Evolutionary conservation across 805 yeast genomes (phyloP), one percentile per base, ranked within the genome.

Genomic region (Nakazawaea peltata): DNA sequence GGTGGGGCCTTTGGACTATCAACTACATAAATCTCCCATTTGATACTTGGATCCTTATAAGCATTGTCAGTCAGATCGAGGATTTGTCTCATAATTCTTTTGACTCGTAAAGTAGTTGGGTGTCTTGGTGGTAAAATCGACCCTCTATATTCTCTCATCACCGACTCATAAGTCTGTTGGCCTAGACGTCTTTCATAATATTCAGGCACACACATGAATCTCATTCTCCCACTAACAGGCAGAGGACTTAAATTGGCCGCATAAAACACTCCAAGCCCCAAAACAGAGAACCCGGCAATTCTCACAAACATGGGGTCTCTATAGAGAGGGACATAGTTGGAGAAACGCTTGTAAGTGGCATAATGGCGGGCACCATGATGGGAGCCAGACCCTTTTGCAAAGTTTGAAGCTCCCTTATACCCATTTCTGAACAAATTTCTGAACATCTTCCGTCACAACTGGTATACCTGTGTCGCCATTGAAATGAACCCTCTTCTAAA

Each of bases 21-120:
- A 15, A 85, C 79, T 16, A 92, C 82, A 51, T 85, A 85, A 19
- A 92, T 74, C 44, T 72, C 63, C 97, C 98, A 92, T 28, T 78
- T 66, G 11, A 55, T 44, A 1, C 21, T 11, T 8, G 16, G 32
- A 25, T 32, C 36, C 7, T 35, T 21, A 12, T 8, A 21, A 6
- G 5, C 22, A 12, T 14, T 19, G 9, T 67, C 56, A 1, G 85
- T 80, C 6, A 77, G 74, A 8, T 63, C 57, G 8, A 90, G 69
- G 16, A 92, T 61, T 42, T 74, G 67, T 30, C 64, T 50, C 75
- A 92, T 83, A 9, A 90, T 66, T 2, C 48, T 51, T n/a, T 66
- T 58, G 12, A 88, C 83, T 39, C 67, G 64, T 10, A 47, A 44
- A 7, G 80, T 69, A 1, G 67, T 50, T 1, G 94, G 90, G 53